A percentile compares a stretch with the other conserved stretches of the same genome.
Conservation (phyloP, 1,284 basidiomycete species). For the Fomitopsis pinicola region DNA sequence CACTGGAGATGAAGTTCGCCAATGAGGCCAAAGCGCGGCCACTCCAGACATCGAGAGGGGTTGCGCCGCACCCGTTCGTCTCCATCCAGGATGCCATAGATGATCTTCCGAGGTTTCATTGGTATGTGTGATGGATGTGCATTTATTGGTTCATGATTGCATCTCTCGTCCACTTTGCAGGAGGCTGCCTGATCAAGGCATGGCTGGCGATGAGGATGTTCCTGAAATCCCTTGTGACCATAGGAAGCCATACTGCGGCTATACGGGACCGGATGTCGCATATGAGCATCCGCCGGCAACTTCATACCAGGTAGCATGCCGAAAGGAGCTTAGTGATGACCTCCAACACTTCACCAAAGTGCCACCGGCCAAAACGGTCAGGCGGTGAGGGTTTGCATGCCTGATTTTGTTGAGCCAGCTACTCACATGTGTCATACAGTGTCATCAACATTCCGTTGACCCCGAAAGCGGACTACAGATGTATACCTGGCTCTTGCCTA, state of each 20-base stretch:
- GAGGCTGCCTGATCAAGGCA: background rate
- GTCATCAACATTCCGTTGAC: constrained; percentile 49
- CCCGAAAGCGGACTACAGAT: constrained; percentile 52
- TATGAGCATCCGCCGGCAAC: constrained; percentile 47
- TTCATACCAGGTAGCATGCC: constrained; percentile 43
- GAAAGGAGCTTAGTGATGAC: constrained; percentile 36
- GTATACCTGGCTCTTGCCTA: constrained; percentile 26
- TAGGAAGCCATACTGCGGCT: constrained; percentile 38
- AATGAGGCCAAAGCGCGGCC: constrained; percentile 37
- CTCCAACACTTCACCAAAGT: constrained; percentile 48
- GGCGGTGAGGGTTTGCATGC: constrained; percentile 26
- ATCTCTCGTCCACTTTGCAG: constrained; percentile 28
- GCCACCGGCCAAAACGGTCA: constrained; percentile 32
- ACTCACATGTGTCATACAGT: constrained; percentile 23
- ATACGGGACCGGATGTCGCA: constrained; percentile 15
- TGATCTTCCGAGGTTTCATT: constrained; percentile 66
- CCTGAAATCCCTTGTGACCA: constrained; percentile 34
- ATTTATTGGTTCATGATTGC: background rate
- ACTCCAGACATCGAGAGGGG: constrained; percentile 42
- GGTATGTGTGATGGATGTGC: constrained; percentile 36
- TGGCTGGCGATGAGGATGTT: background rate
- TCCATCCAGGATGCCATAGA: constrained; percentile 64
- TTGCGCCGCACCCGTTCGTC: constrained; percentile 48
- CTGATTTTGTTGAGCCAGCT: too few species aligned
- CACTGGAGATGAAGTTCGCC: constrained; percentile 45